A percentile compares a stretch with the other conserved stretches of the same genome.
Evolutionary conservation across 805 yeast genomes (phyloP).

Genomic region (Candida mattraensis): DNA sequence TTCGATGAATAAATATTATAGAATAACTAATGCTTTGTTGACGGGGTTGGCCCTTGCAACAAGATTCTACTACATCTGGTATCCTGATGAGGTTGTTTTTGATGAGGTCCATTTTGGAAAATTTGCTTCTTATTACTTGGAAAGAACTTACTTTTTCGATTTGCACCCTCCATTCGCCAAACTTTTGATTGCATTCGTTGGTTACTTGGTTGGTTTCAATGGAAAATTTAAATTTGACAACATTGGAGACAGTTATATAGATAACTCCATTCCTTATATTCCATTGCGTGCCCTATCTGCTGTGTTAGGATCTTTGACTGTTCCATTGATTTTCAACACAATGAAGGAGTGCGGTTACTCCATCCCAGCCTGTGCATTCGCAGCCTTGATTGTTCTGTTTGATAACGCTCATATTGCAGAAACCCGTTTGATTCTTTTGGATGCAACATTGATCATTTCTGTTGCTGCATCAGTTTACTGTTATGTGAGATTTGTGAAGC

Average conservation of each 20-base stretch:
- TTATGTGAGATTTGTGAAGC: conserved; percentile 76
- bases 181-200: conserved; percentile 84
- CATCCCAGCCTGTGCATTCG: conserved; percentile 75
- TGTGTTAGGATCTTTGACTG: conserved; percentile 74
- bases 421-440: conserved; percentile 86
- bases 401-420: conserved; percentile 91
- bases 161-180: conserved; percentile 98
- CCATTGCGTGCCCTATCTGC: conserved; percentile 82
- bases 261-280: conserved; percentile 81
- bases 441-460: conserved; percentile 81
- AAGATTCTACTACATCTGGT: conserved; percentile 61
- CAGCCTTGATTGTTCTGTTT: conserved; percentile 71
- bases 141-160: conserved; percentile 91
- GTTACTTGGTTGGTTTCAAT: conserved; percentile 84
- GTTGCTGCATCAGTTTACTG: conserved; percentile 79
- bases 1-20: conserved; percentile 31
- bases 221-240: conserved; percentile 91
- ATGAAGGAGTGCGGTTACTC: conserved; percentile 83
- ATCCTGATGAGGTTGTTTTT: conserved; percentile 75
- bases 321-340: conserved; percentile 81
- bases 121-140: conserved; percentile 80
- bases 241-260: conserved; percentile 79
- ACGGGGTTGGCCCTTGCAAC: conserved; percentile 47
- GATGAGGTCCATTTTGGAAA: conserved; percentile 89
- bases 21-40: conserved; percentile 36